Evolutionary conservation across 1,284 basidiomycete genomes (phyloP).

Genomic region (Ustilago tritici): DNA sequence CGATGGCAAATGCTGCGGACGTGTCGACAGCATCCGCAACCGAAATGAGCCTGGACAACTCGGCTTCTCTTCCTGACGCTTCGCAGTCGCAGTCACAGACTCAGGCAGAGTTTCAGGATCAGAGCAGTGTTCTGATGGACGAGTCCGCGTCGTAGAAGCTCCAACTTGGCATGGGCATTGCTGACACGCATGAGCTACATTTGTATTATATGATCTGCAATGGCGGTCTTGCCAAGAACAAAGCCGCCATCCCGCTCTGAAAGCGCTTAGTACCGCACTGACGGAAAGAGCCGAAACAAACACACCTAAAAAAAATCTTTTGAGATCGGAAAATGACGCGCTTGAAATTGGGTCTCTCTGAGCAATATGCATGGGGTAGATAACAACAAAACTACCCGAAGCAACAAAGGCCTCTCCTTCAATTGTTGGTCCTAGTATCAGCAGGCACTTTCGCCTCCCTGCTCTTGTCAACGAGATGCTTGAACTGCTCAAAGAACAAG

Average conservation of each 20-base stretch:
- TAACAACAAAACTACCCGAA: not conserved
- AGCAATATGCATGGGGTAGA: conserved; percentile 6
- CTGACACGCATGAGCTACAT: not conserved
- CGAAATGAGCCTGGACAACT: conserved; percentile 48
- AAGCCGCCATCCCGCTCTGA: not conserved
- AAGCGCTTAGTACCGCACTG: not conserved
- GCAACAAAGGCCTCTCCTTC: not conserved
- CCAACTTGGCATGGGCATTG: not conserved
- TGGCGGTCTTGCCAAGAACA: not conserved
- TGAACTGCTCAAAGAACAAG: conserved; percentile 66
- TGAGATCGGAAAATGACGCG: not conserved
- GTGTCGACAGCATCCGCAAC: conserved; percentile 12
- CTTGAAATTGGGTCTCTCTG: not conserved
- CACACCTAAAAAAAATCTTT: conserved; percentile 1
- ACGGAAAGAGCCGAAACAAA: conserved; percentile 7
- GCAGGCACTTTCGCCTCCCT: conserved; percentile 9
- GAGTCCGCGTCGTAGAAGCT: conserved; percentile 28
- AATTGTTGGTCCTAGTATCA: conserved; percentile 32
- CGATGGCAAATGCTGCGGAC: conserved; percentile 3
- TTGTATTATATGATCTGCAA: not conserved
- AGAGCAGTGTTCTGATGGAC: conserved; percentile 43
- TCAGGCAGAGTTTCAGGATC: conserved; percentile 10
- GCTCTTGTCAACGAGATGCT: conserved; percentile 55
- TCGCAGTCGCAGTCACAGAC: conserved; percentile 4
- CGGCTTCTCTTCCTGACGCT: not conserved